Base-by-base conservation (phyloP, 2,329 filamentous ascomycete species). In the Pseudocercospora fuligena region DNA sequence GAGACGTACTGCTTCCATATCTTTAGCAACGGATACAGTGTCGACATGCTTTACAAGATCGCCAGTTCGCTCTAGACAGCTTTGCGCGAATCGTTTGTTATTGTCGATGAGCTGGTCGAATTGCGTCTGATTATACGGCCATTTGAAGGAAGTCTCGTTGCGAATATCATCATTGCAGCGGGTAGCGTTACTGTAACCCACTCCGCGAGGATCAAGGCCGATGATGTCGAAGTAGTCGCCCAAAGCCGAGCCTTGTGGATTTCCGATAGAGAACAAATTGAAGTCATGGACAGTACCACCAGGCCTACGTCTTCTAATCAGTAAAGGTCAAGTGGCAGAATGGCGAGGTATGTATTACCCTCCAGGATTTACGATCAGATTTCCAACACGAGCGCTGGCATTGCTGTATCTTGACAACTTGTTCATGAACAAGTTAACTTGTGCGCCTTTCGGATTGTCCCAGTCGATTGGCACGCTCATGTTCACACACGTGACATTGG, bases 11-110 rank as follows among this genome's bases (percentile, higher is more conserved):
- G 77, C 76, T 49, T 80, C 78, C 27, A 80, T 72, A 60, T 81
- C 79, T 59, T 77, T 77, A 4, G 72, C 75, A 8, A 73, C 74
- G 27, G 66, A 74, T n/a, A 77, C 70, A 6, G 82, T 82, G 69
- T 84, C 82, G 31, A 84, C 69, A 68, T 81, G 79, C 29, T 81
- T 75, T 59, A 84, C 61, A 1, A 83, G 65, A 2, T 73, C 72
- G 0, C 82, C 82, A 1, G 80, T 82, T 51, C 77, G 65, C 8
- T 79, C 70, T 2, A 72, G 68, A 68, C 82, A 84, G 68, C 77
- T 81, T 47, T 78, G 73, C 8, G 77, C 81, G 4, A 83, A 71
- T 1, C 75, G 74, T 63, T 75, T 75, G 72, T 82, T 83, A 67
- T 80, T 77, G 8, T 75, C 70, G 4, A 81, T 72, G 11, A 84